Conservation (phyloP, 805 yeast species). For the Metschnikowia kofuensis region DNA sequence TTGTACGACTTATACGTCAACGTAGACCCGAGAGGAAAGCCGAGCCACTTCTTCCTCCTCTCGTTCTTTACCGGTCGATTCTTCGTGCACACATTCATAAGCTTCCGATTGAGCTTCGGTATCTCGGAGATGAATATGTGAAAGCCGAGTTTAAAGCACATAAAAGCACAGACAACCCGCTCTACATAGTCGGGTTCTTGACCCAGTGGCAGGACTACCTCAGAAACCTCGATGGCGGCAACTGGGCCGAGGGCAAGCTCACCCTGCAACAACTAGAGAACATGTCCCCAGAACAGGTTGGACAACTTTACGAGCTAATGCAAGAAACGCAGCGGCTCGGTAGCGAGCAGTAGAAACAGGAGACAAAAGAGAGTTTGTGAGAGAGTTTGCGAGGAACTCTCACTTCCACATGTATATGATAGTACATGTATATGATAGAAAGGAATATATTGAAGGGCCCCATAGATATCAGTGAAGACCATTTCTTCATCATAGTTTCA, state of each 20-base stretch:
- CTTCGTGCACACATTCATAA: slow-evolving; percentile 68
- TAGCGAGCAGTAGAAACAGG: slow-evolving; percentile 4
- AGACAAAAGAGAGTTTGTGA: neutral
- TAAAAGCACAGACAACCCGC: slow-evolving; percentile 76
- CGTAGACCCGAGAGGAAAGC: slow-evolving; percentile 40
- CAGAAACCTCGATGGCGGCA: slow-evolving; percentile 48
- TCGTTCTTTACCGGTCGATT: slow-evolving; percentile 72
- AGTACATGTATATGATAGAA: too few species aligned
- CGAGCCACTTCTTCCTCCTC: slow-evolving; percentile 71
- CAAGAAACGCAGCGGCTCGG: slow-evolving; percentile 54
- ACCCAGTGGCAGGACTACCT: slow-evolving; percentile 92
- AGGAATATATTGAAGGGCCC: too few species aligned
- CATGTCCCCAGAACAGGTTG: slow-evolving; percentile 87
- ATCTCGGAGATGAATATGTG: slow-evolving; percentile 87
- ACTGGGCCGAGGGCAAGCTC: slow-evolving; percentile 45
- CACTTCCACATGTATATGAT: too few species aligned
- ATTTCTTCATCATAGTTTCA: too few species aligned
- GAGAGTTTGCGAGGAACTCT: too few species aligned
- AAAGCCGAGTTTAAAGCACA: slow-evolving; percentile 88
- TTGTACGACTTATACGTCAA: slow-evolving; percentile 34
- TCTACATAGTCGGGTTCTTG: slow-evolving; percentile 89
- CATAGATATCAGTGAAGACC: too few species aligned
- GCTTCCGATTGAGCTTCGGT: slow-evolving; percentile 67
- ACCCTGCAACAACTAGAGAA: slow-evolving; percentile 66
- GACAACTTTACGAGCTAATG: slow-evolving; percentile 77